Conservation (phyloP, 2,329 filamentous ascomycete species). For the Fusarium nodosum region DNA sequence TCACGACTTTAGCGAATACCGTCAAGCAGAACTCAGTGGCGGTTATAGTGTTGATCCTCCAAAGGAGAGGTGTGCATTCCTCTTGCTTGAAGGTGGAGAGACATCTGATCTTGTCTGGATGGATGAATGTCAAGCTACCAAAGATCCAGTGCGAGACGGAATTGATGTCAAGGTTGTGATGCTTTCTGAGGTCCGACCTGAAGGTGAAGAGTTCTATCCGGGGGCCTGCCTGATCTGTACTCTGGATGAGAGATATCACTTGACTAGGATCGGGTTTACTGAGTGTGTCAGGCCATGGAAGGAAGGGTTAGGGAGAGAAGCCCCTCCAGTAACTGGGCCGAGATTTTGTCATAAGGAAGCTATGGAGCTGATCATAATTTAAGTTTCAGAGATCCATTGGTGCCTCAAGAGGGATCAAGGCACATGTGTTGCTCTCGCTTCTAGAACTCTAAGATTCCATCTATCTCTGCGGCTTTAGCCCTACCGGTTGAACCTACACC, state of each 20-base stretch:
- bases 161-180: slow-evolving; percentile 4
- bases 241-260: slow-evolving; percentile 9
- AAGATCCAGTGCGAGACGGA: not conserved
- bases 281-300: not conserved
- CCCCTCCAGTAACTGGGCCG: not conserved
- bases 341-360: not conserved
- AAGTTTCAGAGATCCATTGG: not conserved
- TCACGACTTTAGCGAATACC: slow-evolving; percentile 1
- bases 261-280: slow-evolving; percentile 6
- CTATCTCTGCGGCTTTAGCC: no score
- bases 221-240: slow-evolving; percentile 12
- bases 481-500: not conserved
- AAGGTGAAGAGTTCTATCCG: not conserved
- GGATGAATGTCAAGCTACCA: not conserved
- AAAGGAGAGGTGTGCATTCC: not conserved
- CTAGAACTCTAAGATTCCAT: no score
- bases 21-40: accelerated
- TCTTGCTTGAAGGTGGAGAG: not conserved
- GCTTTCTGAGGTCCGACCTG: not conserved
- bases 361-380: not conserved
- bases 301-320: accelerated
- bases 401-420: not conserved
- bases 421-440: not conserved
- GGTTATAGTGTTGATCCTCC: not conserved
- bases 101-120: slow-evolving; percentile 16